Evolutionary conservation across 2,329 filamentous ascomycete species (phyloP).

Genomic region (Sphaerulina vaccinii): DNA sequence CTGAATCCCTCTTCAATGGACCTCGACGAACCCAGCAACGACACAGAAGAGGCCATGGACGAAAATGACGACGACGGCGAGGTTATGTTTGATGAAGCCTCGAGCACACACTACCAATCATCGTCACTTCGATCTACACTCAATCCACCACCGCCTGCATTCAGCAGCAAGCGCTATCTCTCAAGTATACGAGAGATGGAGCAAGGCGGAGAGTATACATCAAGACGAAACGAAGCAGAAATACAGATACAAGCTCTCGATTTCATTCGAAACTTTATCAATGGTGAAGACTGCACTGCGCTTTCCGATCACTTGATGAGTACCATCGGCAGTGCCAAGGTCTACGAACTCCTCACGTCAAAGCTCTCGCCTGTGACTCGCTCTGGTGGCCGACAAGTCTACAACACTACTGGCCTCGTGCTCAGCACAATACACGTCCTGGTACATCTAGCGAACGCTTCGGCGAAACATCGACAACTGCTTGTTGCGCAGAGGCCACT

Average conservation of each 20-base stretch:
- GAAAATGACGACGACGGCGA: conserved; percentile 44
- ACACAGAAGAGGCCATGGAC: conserved; percentile 31
- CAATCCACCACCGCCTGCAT: conserved; percentile 23
- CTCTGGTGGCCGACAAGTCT: conserved; percentile 39
- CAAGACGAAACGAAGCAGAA: conserved; percentile 73
- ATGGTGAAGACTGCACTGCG: conserved; percentile 57
- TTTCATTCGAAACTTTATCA: conserved; percentile 86
- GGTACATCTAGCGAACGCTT: conserved; percentile 82
- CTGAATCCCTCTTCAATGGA: conserved; percentile 51
- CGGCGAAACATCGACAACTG: conserved; percentile 72
- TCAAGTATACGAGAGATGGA: conserved; percentile 48
- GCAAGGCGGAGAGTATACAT: conserved; percentile 62
- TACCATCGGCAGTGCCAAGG: conserved; percentile 69
- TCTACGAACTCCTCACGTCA: conserved; percentile 77
- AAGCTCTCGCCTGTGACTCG: conserved; percentile 61
- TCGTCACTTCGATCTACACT: conserved; percentile 39
- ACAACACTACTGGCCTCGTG: conserved; percentile 62
- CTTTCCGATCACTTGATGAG: conserved; percentile 86
- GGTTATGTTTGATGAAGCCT: conserved; percentile 44
- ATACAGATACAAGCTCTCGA: conserved; percentile 91
- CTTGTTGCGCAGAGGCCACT: conserved; percentile 75
- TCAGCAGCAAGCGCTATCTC: conserved; percentile 34
- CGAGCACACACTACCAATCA: conserved; percentile 38
- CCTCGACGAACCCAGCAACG: conserved; percentile 30
- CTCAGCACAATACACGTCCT: conserved; percentile 77